A percentile compares a stretch with the other conserved stretches of the same genome.
These are phyloP conservation scores for Vaccinium darrowii DNA, from an alignment of 148 eudicot species.

Conservation along the genomic window DNA sequence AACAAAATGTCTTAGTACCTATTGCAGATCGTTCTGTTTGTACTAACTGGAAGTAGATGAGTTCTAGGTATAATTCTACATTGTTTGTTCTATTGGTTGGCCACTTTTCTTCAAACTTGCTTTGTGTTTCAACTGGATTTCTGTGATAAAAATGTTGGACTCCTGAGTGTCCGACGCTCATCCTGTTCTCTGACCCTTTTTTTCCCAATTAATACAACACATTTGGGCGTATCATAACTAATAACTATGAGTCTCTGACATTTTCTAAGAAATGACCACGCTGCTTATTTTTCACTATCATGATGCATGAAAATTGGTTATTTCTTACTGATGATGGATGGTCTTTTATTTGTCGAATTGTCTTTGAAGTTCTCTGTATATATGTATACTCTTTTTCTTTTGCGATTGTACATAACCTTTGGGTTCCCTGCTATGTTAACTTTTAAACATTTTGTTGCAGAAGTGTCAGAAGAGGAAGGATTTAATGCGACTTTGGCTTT, in stretches of 20 bases:
- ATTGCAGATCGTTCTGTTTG: too few relatives aligned
- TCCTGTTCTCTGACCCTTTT: too few relatives aligned
- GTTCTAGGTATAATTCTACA: too few relatives aligned
- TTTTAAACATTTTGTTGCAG: conserved; percentile 39
- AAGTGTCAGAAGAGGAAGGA: conserved; percentile 70
- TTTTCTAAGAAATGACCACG: background rate
- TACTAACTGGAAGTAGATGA: too few relatives aligned
- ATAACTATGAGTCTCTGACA: background rate
- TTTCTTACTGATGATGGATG: background rate
- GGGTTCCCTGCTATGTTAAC: background rate
- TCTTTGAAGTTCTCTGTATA: background rate
- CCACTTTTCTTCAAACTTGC: too few relatives aligned
- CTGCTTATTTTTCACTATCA: background rate
- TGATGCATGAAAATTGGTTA: background rate
- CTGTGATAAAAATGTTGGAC: too few relatives aligned
- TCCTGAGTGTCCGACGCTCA: too few relatives aligned
- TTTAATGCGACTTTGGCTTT: conserved; percentile 52
- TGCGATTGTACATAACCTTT: background rate
- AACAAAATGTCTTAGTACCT: too few relatives aligned
- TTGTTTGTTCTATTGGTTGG: too few relatives aligned
- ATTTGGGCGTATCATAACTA: background rate
- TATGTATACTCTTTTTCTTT: background rate
- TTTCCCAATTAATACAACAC: too few relatives aligned
- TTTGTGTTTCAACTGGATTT: too few relatives aligned
- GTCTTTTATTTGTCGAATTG: background rate